Evolutionary conservation across 495 filamentous ascomycete genomes (phyloP).

Genomic region (Xylaria telfairii): DNA sequence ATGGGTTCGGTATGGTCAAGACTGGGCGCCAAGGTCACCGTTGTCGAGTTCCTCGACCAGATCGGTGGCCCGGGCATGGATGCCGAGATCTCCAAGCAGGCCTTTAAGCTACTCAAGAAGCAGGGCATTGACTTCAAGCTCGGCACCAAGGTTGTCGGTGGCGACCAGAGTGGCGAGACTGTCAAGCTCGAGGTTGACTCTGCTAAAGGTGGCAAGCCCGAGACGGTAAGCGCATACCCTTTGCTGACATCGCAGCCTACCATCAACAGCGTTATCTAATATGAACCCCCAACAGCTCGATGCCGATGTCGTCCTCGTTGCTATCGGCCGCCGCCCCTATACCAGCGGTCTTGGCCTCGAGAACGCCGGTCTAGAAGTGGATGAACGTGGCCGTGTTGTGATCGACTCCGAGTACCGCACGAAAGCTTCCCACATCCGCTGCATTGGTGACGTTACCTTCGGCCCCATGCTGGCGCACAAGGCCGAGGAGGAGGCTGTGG

Average conservation of each 20-base stretch:
- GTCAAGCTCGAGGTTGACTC: constrained; percentile 86
- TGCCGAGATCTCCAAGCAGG: constrained; percentile 85
- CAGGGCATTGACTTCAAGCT: constrained; percentile 99
- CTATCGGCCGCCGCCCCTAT: constrained; percentile 95
- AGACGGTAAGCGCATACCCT: constrained; percentile 66
- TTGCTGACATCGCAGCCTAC: constrained; percentile 6
- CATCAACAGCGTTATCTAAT: constrained; percentile 25
- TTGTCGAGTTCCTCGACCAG: constrained; percentile 94
- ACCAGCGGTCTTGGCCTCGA: constrained; percentile 89
- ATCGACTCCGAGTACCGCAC: constrained; percentile 99
- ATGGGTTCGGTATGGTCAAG: constrained; percentile 99
- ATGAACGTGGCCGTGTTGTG: constrained; percentile 90
- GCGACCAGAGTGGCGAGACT: constrained; percentile 76
- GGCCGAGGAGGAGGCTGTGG: constrained; percentile 97
- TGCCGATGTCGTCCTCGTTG: constrained; percentile 94
- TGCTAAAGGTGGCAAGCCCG: constrained; percentile 93
- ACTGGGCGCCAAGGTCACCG: constrained; percentile 90
- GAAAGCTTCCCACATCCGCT: constrained; percentile 94
- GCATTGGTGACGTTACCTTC: constrained; percentile 95
- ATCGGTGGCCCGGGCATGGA: constrained; percentile 99
- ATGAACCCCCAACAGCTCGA: constrained; percentile 66
- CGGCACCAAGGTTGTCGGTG: constrained; percentile 88
- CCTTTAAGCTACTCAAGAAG: constrained; percentile 92
- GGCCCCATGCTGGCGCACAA: constrained; percentile 99
- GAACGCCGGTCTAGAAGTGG: constrained; percentile 91